Evolutionary conservation across 768 basidiomycete species (phyloP).

Genomic region (Hydnomerulius pinastri): DNA sequence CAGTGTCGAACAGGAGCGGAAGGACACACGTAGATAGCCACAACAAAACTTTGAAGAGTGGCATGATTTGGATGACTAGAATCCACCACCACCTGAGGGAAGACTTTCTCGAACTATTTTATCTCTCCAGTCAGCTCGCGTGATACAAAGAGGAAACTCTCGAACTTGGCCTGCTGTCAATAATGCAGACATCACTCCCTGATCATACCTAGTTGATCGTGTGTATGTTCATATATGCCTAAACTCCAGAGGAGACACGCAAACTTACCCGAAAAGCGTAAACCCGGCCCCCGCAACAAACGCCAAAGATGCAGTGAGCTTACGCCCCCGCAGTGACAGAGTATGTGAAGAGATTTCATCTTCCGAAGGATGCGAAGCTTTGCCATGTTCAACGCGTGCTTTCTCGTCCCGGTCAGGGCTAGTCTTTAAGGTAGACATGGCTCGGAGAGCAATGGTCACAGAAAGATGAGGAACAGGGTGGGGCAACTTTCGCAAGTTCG

Average conservation of each 20-base stretch:
- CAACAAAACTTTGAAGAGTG: constrained; percentile 58
- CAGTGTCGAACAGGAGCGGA: background rate
- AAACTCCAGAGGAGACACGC: background rate
- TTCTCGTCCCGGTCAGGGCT: background rate
- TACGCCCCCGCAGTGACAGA: background rate
- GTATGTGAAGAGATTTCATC: background rate
- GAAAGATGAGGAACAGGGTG: background rate
- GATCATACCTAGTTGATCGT: constrained; percentile 52
- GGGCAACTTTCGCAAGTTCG: background rate
- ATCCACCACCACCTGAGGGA: constrained; percentile 56
- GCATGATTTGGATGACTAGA: constrained; percentile 44
- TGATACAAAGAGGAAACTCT: background rate
- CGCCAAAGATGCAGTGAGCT: constrained; percentile 50
- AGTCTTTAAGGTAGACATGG: background rate
- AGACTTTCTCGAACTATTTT: constrained; percentile 54
- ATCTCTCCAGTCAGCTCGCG: background rate
- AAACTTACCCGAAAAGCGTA: constrained; percentile 58
- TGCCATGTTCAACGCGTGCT: background rate
- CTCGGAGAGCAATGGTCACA: background rate
- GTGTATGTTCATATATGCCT: background rate
- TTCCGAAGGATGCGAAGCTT: background rate
- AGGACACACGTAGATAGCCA: constrained; percentile 55
- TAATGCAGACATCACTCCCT: constrained; percentile 71
- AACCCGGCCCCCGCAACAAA: constrained; percentile 62
- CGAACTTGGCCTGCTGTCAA: constrained; percentile 54